phyloP scores from a whole-genome alignment of 768 basidiomycete species.

The Hypsizygus marmoreus region DNA sequence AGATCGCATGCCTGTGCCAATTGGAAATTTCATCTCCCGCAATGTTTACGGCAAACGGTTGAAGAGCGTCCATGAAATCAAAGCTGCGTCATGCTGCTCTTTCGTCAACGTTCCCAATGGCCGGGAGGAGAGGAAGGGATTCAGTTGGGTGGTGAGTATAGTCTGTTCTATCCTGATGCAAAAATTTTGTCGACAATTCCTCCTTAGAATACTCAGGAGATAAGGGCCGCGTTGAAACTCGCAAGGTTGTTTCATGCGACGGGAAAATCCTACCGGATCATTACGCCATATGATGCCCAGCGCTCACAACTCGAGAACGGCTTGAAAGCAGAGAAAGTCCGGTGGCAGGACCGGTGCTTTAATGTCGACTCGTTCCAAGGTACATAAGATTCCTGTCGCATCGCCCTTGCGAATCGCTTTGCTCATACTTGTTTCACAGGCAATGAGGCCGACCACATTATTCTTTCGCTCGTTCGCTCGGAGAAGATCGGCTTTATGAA shows the following conservation, averaged over 20 bases:
- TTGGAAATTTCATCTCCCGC: conserved; percentile 63
- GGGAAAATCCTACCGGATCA: conserved; percentile 52
- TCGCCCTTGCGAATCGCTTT: background rate
- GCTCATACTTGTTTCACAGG: conserved; percentile 45
- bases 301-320: conserved; percentile 50
- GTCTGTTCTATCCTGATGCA: background rate
- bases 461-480: conserved; percentile 72
- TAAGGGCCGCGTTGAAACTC: conserved; percentile 45
- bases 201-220: conserved; percentile 56
- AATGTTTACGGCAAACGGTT: conserved; percentile 58
- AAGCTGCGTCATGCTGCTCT: conserved; percentile 40
- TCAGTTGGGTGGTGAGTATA: conserved; percentile 39
- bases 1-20: conserved; percentile 67
- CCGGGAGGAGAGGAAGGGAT: conserved; percentile 29
- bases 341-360: conserved; percentile 65
- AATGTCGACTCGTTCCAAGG: conserved; percentile 84
- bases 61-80: conserved; percentile 44
- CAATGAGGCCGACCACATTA: conserved; percentile 73
- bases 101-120: conserved; percentile 56
- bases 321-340: conserved; percentile 46
- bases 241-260: conserved; percentile 42
- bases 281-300: conserved; percentile 79
- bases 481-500: conserved; percentile 61
- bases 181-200: conserved; percentile 3
- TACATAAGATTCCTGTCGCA: conserved; percentile 22